Evolutionary conservation across 768 basidiomycete genomes (phyloP).

Genomic region (Lactarius hatsudake): DNA sequence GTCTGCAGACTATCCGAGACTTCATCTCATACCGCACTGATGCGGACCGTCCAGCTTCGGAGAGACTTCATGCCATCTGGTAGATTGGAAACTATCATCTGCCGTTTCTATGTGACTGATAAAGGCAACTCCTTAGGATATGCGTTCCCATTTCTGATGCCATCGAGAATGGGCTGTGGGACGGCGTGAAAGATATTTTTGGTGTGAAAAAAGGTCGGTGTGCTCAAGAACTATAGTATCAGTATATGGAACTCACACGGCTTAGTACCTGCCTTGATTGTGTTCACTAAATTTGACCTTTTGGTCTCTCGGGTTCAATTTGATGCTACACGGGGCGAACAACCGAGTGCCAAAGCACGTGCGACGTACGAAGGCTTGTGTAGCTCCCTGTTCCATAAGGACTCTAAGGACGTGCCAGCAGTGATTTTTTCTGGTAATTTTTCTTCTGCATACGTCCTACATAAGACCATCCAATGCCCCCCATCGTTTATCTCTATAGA

Average conservation of each 20-base stretch:
- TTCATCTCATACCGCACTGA: neutral
- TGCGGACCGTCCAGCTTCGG: neutral
- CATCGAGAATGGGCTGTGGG: no score
- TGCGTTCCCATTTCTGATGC: neutral
- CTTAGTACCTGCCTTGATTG: constrained; percentile 8
- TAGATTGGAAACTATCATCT: neutral
- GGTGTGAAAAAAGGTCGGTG: no score
- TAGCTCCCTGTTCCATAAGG: neutral
- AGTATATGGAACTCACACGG: neutral
- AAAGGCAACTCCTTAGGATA: constrained; percentile 2
- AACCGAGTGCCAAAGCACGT: neutral
- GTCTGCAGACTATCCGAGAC: neutral
- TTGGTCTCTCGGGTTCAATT: neutral
- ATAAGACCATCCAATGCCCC: neutral
- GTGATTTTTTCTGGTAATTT: constrained; percentile 8
- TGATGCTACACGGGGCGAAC: neutral
- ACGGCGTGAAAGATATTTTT: no score
- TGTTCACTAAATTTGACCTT: constrained; percentile 14
- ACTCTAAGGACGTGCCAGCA: neutral
- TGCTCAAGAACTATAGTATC: no score
- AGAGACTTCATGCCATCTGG: constrained; percentile 19
- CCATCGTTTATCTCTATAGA: neutral
- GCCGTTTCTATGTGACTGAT: neutral
- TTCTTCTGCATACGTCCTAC: neutral
- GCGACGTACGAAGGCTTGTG: neutral